These are phyloP conservation scores for Saccharomyces hybrid DNA, from an alignment of 1,139 yeast genomes.

Conservation along the genomic window DNA sequence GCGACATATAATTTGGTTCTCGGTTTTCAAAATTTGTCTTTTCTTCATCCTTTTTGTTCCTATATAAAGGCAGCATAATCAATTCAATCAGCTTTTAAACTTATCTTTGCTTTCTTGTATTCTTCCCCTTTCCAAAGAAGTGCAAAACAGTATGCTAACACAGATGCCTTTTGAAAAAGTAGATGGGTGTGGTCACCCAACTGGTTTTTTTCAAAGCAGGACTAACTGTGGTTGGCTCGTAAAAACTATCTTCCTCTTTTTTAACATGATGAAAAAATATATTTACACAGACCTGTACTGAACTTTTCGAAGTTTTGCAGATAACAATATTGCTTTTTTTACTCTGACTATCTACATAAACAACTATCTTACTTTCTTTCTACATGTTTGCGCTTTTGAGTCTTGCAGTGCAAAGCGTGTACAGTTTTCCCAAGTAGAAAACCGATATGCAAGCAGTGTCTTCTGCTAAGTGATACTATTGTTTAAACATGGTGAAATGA, in stretches of 20 bases:
- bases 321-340: slow-evolving; percentile 32
- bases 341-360: slow-evolving; percentile 10
- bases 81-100: not conserved
- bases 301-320: slow-evolving; percentile 31
- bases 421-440: no score
- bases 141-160: no score
- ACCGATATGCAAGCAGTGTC: no score
- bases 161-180: not conserved
- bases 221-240: no score
- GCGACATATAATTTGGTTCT: not conserved
- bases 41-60: not conserved
- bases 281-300: slow-evolving; percentile 41
- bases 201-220: not conserved
- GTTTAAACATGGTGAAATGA: not conserved
- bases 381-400: no score
- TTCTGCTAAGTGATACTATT: no score
- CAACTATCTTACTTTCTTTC: no score
- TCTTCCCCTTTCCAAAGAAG: no score
- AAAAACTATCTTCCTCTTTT: not conserved
- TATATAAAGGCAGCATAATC: not conserved
- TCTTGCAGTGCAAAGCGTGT: no score
- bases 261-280: slow-evolving; percentile 34
- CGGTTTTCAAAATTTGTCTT: not conserved
- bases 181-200: not conserved
- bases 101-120: no score